Base-by-base conservation (phyloP, 2,329 filamentous ascomycete species). In the Achaetomium macrosporum region DNA sequence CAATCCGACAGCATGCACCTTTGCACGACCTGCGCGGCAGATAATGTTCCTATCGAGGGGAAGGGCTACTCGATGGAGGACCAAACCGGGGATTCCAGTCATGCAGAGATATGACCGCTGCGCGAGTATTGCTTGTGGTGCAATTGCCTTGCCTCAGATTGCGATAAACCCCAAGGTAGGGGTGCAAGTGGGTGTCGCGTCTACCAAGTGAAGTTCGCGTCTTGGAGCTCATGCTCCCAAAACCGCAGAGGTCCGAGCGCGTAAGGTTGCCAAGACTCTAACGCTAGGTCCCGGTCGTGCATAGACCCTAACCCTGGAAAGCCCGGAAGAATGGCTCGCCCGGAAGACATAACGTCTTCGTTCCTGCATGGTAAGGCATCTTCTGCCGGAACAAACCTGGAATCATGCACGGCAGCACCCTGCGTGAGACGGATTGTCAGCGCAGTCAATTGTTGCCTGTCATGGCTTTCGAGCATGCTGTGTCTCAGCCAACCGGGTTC, bases 61-160 rank as follows among this genome's bases (percentile, higher is more conserved):
- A 47, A 55, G 19, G 40, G 39, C 42, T 42, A 59, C 57, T 59
- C 59, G 57, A 44, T 54, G 59, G 53, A 61, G 31, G 55, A 56
- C 29, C 41, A 56, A 51, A 54, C 55, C 36, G 53, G 54, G 51
- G 30, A 60, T 52, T 33, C 59, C 60, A 58, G 59, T 57, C 61
- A 63, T 63, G 44, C 60, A 59, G 57, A 52, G 49, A 51, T 36
- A 48, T 20, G 33, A 53, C 55, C 46, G 45, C 41, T 37, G 33
- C 33, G 42, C 41, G 44, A 47, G 42, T 8, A 7, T 25, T 25
- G 25, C 25, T 7, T 25, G 7, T 25, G 25, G 25, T 25, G 25
- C 25, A 25, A 25, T 25, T 41, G 42, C 46, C 45, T 43, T 48
- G 33, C 33, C 25, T 4, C 7, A n/a, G 25, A 25, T 25, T 25